Base-by-base conservation (phyloP, 2,329 filamentous ascomycete genomes). In the Aspergillus ruber region DNA sequence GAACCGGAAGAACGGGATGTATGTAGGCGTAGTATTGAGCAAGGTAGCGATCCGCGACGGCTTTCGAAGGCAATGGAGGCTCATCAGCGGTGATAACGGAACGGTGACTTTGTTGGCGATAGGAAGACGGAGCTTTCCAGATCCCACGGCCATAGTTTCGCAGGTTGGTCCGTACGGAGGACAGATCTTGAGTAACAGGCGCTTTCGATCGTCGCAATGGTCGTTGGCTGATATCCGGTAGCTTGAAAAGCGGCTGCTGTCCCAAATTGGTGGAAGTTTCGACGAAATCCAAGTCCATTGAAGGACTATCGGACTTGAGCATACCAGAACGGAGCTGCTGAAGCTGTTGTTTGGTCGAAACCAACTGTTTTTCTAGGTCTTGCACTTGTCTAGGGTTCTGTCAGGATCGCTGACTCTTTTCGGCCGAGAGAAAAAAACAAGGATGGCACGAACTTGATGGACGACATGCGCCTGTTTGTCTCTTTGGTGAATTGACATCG, bases 401-500 rank as follows among this genome's bases (percentile, higher is more conserved):
- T 52, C 45, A 53, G 54, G 51, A 58, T 50, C 27, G 40, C 21
- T 41, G 18, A 32, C 17, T 18, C 36, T 39, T 20, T 13, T 20
- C 9, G 10, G 10, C 36, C 29, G 21, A 29, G 38, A 46, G 29
- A 42, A 46, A 25, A 43, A 13, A 47, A 46, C 38, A 29, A 23
- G 25, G 7, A 23, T 47, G 49, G 45, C 47, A 70, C 77, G 60
- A 68, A 82, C 80, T 97, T 98, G 72, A 97, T 97, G 1, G 91
- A 97, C 15, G 93, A 97, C 93, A 98, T 98, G 52, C 93, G 83
- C 50, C 93, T 81, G 67, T 98, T 98, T 10, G 93, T 98, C 70
- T 98, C 93, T 72, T 98, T 98, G 43, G 93, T 98, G 66, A 98
- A 98, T 64, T 97, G 91, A 65, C 93, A 98, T 68, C 94, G 95